A percentile compares a stretch with the other conserved stretches of the same genome.
Evolutionary conservation across 129 eudicot species (phyloP).

Genomic region (Flaveria sonorensis): DNA sequence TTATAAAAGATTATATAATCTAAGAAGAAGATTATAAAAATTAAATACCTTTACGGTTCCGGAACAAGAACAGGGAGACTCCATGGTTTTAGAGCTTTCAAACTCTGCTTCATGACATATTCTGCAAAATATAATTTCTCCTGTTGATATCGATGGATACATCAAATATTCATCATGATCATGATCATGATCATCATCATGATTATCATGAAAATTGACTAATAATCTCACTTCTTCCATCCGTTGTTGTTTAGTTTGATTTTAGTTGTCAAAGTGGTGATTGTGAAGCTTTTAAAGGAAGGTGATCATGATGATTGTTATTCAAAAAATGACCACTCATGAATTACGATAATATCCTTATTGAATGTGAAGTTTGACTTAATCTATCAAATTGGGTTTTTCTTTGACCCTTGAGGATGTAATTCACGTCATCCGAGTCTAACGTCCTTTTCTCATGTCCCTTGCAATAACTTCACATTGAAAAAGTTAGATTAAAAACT

Average conservation of each 20-base stretch:
- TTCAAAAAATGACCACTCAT: background rate
- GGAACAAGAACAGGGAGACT: conserved; percentile 25
- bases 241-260: background rate
- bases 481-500: background rate
- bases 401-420: conserved; percentile 1
- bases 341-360: conserved; percentile 23
- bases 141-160: conserved; percentile 23
- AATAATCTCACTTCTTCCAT: conserved; percentile 26
- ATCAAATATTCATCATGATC: conserved; percentile 13
- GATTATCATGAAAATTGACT: background rate
- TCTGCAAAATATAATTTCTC: conserved; percentile 20
- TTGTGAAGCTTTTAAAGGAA: too few species aligned
- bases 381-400: background rate
- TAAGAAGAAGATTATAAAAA: background rate
- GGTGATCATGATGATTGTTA: background rate
- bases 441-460: background rate
- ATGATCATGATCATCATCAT: background rate
- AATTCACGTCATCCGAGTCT: conserved; percentile 1
- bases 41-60: conserved; percentile 29
- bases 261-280: background rate
- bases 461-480: background rate
- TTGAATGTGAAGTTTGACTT: conserved; percentile 11
- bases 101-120: conserved; percentile 33
- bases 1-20: background rate
- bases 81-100: conserved; percentile 26